Base-by-base conservation (phyloP, 768 basidiomycete species). In the Macrolepiota fuliginosa region DNA sequence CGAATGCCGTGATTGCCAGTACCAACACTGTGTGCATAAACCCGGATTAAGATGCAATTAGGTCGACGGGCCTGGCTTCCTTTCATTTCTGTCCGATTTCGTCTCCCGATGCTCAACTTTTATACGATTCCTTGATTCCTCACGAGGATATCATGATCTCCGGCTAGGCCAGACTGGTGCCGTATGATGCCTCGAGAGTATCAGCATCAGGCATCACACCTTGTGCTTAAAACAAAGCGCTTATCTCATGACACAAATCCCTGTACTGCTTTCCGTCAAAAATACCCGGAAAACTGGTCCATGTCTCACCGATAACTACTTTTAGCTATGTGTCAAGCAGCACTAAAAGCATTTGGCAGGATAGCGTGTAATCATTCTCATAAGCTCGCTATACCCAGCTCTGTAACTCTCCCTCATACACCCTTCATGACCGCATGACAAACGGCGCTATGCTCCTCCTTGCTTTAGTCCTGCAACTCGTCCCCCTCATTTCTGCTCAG, bases 401-500 rank as follows among this genome's bases (percentile, higher is more conserved):
- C 17, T 15, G 13, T 45, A 45, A 19, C n/a, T 22, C 47, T 49
- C 47, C 47, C 47, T 17, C 7, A 22, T 49, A 45, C 42, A 22
- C 42, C 47, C 47, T 13, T 24, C 25, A 49, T 49, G 47, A 22
- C 42, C 19, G 47, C 24, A 27, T 49, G 47, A 24, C 47, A 45
- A 45, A 45, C 19, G 47, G 22, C 22, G 47, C 3, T 13, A 49
- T 49, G 53, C 37, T 54, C 35, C 35, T 54, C 37, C 53, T 39
- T 35, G 5, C 37, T 6, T 27, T 36, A 9, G 12, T 22, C 56
- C 25, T 57, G 15, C 45, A 22, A 25, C 25, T 62, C 17, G 17
- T 61, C 36, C 52, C 29, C 17, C 22, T 62, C 39, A 62, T 56
- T 11, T 27, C 29, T 35, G 65, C 56, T 10, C 63, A 63, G 47